Evolutionary conservation across 805 yeast species (phyloP).

Genomic region (Kuraishia ogatae): DNA sequence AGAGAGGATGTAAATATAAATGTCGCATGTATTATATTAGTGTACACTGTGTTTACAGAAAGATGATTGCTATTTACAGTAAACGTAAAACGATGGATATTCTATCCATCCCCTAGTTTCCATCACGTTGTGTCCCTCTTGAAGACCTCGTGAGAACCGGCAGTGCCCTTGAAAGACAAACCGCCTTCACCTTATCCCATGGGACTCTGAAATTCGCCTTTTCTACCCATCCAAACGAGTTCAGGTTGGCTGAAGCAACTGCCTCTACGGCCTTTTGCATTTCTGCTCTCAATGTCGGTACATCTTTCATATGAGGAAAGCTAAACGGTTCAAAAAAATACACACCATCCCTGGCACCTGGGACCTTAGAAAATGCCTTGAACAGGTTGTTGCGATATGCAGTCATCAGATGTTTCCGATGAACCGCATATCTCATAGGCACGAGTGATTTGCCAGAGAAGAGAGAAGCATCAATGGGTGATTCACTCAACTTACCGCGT

Average conservation of each 20-base stretch:
- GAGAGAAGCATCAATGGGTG: conserved; percentile 13
- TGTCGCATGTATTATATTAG: not conserved
- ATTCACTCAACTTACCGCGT: conserved; percentile 28
- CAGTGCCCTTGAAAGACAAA: not conserved
- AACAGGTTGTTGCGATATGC: conserved; percentile 13
- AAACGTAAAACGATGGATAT: too few species aligned
- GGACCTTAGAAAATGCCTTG: conserved; percentile 6
- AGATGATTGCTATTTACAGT: too few species aligned
- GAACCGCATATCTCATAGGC: conserved; percentile 12
- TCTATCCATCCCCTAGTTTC: too few species aligned
- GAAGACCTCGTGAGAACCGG: not conserved
- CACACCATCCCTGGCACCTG: conserved; percentile 15
- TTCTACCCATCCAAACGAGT: conserved; percentile 2
- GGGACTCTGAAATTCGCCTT: conserved; percentile 5
- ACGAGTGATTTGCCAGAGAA: not conserved
- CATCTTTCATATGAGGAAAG: conserved; percentile 10
- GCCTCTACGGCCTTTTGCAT: conserved; percentile 9
- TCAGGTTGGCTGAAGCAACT: conserved; percentile 9
- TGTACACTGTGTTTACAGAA: not conserved
- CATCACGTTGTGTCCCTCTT: too few species aligned
- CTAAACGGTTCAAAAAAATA: conserved; percentile 11
- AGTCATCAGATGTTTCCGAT: conserved; percentile 7
- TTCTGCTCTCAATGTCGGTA: conserved; percentile 6
- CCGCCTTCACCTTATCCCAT: conserved; percentile 3
- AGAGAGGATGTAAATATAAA: not conserved